These are phyloP conservation scores for Aspergillus biplanus DNA, from an alignment of 495 filamentous ascomycete species.

Conservation along the genomic window DNA sequence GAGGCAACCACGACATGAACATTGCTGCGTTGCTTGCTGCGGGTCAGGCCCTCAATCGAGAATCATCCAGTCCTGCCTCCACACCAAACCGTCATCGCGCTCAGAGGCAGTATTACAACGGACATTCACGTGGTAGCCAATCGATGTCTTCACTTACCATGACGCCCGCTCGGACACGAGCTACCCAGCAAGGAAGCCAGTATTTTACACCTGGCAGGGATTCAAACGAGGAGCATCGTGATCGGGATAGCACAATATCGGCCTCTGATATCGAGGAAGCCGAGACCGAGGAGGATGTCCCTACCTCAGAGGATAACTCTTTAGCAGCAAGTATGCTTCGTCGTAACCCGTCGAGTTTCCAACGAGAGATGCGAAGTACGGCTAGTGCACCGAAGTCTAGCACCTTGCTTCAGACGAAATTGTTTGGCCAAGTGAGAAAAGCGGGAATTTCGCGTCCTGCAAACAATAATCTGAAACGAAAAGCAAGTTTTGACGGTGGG, in stretches of 20 bases:
- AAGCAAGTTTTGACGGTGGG: slow-evolving; percentile 52
- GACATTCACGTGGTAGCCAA: slow-evolving; percentile 69
- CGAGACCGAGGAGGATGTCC: slow-evolving; percentile 58
- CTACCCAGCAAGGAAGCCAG: slow-evolving; percentile 47
- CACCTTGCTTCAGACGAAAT: slow-evolving; percentile 61
- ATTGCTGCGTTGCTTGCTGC: slow-evolving; percentile 76
- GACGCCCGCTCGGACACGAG: slow-evolving; percentile 62
- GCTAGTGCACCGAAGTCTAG: slow-evolving; percentile 41
- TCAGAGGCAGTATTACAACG: slow-evolving; percentile 51
- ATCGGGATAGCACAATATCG: slow-evolving; percentile 88
- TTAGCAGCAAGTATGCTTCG: slow-evolving; percentile 57
- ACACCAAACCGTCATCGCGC: slow-evolving; percentile 55
- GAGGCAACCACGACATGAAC: slow-evolving; percentile 40
- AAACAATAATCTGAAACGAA: slow-evolving; percentile 56
- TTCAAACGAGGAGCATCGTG: slow-evolving; percentile 57
- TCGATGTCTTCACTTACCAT: slow-evolving; percentile 81
- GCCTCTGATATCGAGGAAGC: slow-evolving; percentile 72
- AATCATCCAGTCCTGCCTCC: slow-evolving; percentile 68
- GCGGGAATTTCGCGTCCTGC: slow-evolving; percentile 44
- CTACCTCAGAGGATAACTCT: slow-evolving; percentile 55
- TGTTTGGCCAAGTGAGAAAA: slow-evolving; percentile 71
- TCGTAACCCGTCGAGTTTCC: slow-evolving; percentile 35
- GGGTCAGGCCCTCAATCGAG: slow-evolving; percentile 73
- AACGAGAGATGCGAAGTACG: slow-evolving; percentile 25
- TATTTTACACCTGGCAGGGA: slow-evolving; percentile 62